Evolutionary conservation across 257 asterid species (phyloP).

Genomic region (Penstemon newberryi): DNA sequence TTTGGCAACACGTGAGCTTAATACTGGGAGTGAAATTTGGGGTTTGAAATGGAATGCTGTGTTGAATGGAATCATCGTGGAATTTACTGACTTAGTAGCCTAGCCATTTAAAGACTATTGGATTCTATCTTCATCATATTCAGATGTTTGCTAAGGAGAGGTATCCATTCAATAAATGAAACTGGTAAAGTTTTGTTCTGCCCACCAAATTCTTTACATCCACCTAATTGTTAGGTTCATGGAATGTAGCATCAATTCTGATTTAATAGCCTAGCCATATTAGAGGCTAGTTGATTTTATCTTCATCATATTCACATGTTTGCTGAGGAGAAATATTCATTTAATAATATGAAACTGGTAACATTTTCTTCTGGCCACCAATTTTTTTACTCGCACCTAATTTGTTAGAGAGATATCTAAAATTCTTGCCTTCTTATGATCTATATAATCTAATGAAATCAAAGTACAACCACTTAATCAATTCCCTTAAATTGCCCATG

Average conservation of each 20-base stretch:
- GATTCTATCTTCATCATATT: constrained; percentile 2
- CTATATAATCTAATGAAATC: constrained; percentile 14
- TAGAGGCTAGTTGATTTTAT: constrained; percentile 2
- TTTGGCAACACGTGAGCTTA: background rate
- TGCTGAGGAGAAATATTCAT: background rate
- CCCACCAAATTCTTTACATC: background rate
- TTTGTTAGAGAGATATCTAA: background rate
- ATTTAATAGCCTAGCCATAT: no score
- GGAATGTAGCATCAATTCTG: background rate
- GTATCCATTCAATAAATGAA: background rate
- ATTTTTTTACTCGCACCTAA: background rate
- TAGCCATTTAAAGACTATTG: background rate
- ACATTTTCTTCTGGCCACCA: constrained; percentile 4
- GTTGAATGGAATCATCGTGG: constrained; percentile 17
- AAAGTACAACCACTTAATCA: constrained; percentile 10
- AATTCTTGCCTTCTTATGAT: background rate
- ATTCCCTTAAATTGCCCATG: background rate
- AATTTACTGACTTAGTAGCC: background rate
- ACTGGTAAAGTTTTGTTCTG: background rate
- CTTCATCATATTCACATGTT: background rate
- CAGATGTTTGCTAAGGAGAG: background rate
- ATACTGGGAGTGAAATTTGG: background rate
- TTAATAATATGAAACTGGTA: background rate
- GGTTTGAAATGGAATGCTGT: constrained; percentile 5
- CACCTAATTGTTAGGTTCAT: constrained; percentile 3